These are phyloP conservation scores for Hymenoscyphus scutula DNA, from an alignment of 2,329 filamentous ascomycete genomes.

Conservation along the genomic window DNA sequence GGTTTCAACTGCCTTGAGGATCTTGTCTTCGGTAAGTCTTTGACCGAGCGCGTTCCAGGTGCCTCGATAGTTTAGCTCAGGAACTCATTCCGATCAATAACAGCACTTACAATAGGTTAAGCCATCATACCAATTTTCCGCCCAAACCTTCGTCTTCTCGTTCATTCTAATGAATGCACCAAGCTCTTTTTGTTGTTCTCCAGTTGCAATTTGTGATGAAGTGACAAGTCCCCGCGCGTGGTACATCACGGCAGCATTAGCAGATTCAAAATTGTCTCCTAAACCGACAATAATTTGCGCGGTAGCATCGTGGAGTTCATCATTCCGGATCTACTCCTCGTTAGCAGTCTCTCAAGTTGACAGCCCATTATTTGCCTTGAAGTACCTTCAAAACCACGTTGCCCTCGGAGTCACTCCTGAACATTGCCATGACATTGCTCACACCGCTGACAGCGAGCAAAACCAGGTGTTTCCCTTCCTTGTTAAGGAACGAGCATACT, in stretches of 20 bases:
- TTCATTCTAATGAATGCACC: slow-evolving; percentile 48
- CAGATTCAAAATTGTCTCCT: slow-evolving; percentile 69
- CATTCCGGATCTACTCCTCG: slow-evolving; percentile 58
- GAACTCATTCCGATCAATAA: not conserved
- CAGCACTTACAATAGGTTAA: slow-evolving; percentile 70
- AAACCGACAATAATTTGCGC: slow-evolving; percentile 68
- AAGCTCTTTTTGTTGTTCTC: slow-evolving; percentile 47
- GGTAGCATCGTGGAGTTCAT: slow-evolving; percentile 53
- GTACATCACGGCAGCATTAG: slow-evolving; percentile 80
- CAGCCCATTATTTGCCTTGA: not conserved
- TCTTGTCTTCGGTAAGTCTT: slow-evolving; percentile 74
- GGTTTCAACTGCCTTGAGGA: slow-evolving; percentile 70
- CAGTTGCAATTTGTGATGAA: slow-evolving; percentile 42
- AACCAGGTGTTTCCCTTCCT: slow-evolving; percentile 71
- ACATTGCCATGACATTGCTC: slow-evolving; percentile 65
- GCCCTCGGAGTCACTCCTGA: slow-evolving; percentile 64
- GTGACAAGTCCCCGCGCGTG: slow-evolving; percentile 70
- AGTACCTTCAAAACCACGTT: slow-evolving; percentile 64
- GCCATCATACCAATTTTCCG: slow-evolving; percentile 88
- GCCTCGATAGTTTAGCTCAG: slow-evolving; percentile 40
- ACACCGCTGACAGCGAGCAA: slow-evolving; percentile 75
- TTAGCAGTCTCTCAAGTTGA: slow-evolving; percentile 8
- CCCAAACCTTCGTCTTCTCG: slow-evolving; percentile 55
- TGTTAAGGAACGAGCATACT: slow-evolving; percentile 72
- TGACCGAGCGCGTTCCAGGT: slow-evolving; percentile 96